A percentile compares a stretch with the other conserved stretches of the same genome.
Conservation (phyloP, 495 filamentous ascomycete species). For the Neurospora hispaniola region DNA sequence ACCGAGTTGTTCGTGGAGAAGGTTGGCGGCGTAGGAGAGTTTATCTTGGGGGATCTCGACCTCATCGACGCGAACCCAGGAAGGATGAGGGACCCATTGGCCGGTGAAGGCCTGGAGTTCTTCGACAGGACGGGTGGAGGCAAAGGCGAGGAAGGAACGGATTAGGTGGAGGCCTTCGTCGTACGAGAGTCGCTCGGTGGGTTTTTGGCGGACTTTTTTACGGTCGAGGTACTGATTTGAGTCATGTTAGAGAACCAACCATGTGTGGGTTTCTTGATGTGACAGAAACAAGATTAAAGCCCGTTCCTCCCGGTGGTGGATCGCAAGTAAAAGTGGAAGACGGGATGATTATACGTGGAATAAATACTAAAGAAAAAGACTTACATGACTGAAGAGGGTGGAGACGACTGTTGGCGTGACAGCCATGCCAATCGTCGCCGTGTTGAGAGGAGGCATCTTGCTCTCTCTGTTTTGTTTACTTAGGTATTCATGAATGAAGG, state of each 20-base stretch:
- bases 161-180: slow-evolving; percentile 87
- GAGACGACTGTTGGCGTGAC: slow-evolving; percentile 70
- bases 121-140: slow-evolving; percentile 81
- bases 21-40: slow-evolving; percentile 49
- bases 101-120: slow-evolving; percentile 82
- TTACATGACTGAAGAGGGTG: slow-evolving; percentile 69
- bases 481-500: background rate
- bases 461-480: background rate
- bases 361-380: slow-evolving; percentile 9
- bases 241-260: background rate
- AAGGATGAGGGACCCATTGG: slow-evolving; percentile 83
- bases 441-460: slow-evolving; percentile 44
- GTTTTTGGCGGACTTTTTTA: slow-evolving; percentile 61
- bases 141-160: slow-evolving; percentile 69
- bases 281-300: background rate
- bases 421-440: slow-evolving; percentile 57
- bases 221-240: slow-evolving; percentile 64
- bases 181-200: slow-evolving; percentile 81
- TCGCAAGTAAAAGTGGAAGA: background rate
- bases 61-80: slow-evolving; percentile 74
- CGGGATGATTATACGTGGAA: background rate
- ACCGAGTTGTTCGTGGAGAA: slow-evolving; percentile 61
- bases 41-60: slow-evolving; percentile 54
- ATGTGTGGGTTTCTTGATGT: background rate
- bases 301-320: background rate